Evolutionary conservation across 2,329 filamentous ascomycete species (phyloP).

Genomic region (Ciborinia camelliae): DNA sequence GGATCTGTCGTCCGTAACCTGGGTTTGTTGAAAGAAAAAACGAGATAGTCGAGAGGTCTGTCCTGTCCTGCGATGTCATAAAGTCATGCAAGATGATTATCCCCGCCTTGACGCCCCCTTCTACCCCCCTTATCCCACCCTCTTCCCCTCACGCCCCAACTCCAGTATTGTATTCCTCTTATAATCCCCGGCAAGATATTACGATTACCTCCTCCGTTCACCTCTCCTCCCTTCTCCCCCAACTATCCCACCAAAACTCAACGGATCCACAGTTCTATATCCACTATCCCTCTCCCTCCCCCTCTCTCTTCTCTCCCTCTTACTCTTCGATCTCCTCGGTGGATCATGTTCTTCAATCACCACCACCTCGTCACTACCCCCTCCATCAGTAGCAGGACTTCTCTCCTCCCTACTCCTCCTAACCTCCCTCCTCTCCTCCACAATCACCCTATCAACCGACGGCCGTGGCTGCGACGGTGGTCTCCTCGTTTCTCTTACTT

Average conservation of each 20-base stretch:
- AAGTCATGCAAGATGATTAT: neutral
- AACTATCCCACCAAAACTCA: conserved; percentile 33
- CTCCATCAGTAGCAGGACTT: conserved; percentile 21
- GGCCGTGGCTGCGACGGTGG: conserved; percentile 21
- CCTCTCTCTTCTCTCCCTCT: conserved; percentile 26
- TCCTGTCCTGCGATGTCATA: neutral
- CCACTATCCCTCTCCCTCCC: conserved; percentile 32
- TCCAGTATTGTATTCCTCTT: neutral
- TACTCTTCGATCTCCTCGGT: conserved; percentile 35
- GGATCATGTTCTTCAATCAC: conserved; percentile 39
- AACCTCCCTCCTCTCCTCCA: conserved; percentile 32
- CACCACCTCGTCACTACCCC: conserved; percentile 36
- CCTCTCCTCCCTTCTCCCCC: conserved; percentile 29
- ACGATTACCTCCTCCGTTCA: conserved; percentile 25
- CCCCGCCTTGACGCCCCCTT: neutral
- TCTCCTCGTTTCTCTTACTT: conserved; percentile 6
- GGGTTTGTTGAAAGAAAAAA: neutral
- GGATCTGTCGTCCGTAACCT: neutral
- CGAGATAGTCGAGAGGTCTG: neutral
- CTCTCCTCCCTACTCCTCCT: conserved; percentile 27
- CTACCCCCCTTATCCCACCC: neutral
- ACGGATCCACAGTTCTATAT: conserved; percentile 37
- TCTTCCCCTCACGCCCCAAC: neutral
- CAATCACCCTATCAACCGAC: conserved; percentile 33
- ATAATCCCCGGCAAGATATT: neutral